Conservation (phyloP, 1,284 basidiomycete genomes). For the Melampsora allii-populina region DNA sequence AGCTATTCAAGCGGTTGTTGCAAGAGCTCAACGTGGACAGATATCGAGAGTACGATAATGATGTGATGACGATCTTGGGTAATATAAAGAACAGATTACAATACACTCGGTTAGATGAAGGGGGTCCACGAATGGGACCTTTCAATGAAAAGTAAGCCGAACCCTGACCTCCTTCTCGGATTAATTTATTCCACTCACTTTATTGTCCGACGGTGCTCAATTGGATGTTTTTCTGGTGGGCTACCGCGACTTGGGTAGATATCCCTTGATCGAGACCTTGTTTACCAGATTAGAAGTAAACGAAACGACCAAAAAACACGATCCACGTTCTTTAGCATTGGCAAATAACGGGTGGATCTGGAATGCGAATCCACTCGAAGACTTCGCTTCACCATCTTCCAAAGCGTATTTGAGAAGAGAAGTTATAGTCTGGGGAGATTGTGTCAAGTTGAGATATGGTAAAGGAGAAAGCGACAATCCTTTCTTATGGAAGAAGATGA, state of each 20-base stretch:
- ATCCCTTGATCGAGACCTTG: constrained; percentile 78
- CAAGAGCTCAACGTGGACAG: constrained; percentile 82
- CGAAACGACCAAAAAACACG: constrained; percentile 59
- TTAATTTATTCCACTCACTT: neutral
- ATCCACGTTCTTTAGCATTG: constrained; percentile 69
- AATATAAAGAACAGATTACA: constrained; percentile 70
- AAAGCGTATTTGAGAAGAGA: constrained; percentile 93
- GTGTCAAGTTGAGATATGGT: constrained; percentile 95
- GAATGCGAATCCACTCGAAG: constrained; percentile 87
- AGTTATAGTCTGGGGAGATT: constrained; percentile 96
- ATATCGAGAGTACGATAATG: constrained; percentile 79
- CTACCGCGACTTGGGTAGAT: constrained; percentile 55
- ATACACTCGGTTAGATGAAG: constrained; percentile 72
- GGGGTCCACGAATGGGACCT: constrained; percentile 79
- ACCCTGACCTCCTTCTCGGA: neutral
- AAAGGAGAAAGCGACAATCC: constrained; percentile 73
- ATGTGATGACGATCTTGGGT: constrained; percentile 69
- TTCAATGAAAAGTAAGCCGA: constrained; percentile 65
- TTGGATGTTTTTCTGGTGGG: constrained; percentile 1
- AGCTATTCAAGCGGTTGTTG: constrained; percentile 70
- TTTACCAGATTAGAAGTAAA: constrained; percentile 73
- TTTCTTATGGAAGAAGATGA: constrained; percentile 94
- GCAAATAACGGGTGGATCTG: constrained; percentile 99
- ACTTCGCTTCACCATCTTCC: constrained; percentile 93
- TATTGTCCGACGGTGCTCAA: neutral